A percentile compares a stretch with the other conserved stretches of the same genome.
Evolutionary conservation across 1,139 yeast genomes (phyloP).

Genomic region (Geotrichum armillariae): DNA sequence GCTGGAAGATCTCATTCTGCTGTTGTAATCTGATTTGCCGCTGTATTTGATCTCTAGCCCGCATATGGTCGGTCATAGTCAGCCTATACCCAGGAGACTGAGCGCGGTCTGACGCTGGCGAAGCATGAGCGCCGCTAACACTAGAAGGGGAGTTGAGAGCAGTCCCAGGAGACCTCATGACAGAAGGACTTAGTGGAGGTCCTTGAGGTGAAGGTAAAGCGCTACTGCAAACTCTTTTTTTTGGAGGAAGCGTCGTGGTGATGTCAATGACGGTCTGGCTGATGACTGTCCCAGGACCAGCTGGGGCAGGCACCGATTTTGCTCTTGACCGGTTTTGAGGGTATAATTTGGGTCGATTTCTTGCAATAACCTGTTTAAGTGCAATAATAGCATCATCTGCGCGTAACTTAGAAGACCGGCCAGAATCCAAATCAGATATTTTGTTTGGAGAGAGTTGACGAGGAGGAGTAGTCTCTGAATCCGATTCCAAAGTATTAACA

Average conservation of each 20-base stretch:
- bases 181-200: constrained; percentile 15
- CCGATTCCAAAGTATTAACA: constrained; percentile 4
- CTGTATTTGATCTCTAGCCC: not conserved
- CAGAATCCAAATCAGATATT: not conserved
- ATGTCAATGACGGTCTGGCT: not conserved
- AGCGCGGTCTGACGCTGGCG: not conserved
- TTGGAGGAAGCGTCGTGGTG: not conserved
- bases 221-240: constrained; percentile 11
- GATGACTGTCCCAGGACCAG: not conserved
- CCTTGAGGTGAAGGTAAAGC: constrained; percentile 7
- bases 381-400: constrained; percentile 20
- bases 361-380: constrained; percentile 17
- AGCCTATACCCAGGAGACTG: constrained; percentile 4
- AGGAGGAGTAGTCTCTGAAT: not conserved
- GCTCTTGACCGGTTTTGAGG: constrained; percentile 13
- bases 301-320: constrained; percentile 13
- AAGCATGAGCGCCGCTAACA: not conserved
- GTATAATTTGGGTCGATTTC: constrained; percentile 4
- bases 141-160: constrained; percentile 6
- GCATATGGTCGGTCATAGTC: not conserved
- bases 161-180: constrained; percentile 6
- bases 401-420: constrained; percentile 1
- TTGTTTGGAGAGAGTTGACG: constrained; percentile 2
- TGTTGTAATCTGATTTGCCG: constrained; percentile 1
- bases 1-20: not conserved